These are phyloP conservation scores for Pichia ethanolica DNA, from an alignment of 805 yeast species.

Conservation along the genomic window DNA sequence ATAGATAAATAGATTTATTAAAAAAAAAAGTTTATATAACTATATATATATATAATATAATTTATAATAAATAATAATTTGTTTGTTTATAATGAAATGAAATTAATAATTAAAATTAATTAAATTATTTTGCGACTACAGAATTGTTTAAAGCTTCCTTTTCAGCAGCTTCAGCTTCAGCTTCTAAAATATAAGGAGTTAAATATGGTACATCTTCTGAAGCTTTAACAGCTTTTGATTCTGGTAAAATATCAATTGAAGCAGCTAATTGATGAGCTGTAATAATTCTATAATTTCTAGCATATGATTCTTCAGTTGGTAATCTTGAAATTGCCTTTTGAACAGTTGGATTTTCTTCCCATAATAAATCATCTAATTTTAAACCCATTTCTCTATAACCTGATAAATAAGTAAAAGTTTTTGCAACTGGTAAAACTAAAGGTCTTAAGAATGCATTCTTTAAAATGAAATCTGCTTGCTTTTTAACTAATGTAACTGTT, in stretches of 20 bases:
- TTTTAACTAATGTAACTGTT: constrained; percentile 62
- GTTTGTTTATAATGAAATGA: too few relatives aligned
- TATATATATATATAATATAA: too few relatives aligned
- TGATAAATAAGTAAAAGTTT: constrained; percentile 60
- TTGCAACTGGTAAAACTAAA: constrained; percentile 73
- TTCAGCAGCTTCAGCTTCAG: constrained; percentile 87
- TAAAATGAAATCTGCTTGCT: constrained; percentile 70
- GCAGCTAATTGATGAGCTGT: constrained; percentile 87
- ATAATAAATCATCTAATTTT: constrained; percentile 78
- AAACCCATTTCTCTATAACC: constrained; percentile 96
- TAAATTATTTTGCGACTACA: constrained; percentile 17
- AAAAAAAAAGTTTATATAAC: too few relatives aligned
- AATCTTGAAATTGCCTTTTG: constrained; percentile 86
- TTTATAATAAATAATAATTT: too few relatives aligned
- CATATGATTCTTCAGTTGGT: constrained; percentile 76
- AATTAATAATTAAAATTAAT: not conserved
- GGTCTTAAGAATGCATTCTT: constrained; percentile 73
- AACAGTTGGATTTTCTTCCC: constrained; percentile 80
- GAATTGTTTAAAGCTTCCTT: constrained; percentile 84
- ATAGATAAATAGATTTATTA: too few relatives aligned
- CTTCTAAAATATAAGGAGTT: constrained; percentile 85
- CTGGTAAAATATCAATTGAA: constrained; percentile 79
- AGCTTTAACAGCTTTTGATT: constrained; percentile 65
- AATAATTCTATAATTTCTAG: constrained; percentile 85
- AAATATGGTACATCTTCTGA: constrained; percentile 80